phyloP scores from a whole-genome alignment of 192 early-diverging fungal species.

The Mortierella alpina region DNA sequence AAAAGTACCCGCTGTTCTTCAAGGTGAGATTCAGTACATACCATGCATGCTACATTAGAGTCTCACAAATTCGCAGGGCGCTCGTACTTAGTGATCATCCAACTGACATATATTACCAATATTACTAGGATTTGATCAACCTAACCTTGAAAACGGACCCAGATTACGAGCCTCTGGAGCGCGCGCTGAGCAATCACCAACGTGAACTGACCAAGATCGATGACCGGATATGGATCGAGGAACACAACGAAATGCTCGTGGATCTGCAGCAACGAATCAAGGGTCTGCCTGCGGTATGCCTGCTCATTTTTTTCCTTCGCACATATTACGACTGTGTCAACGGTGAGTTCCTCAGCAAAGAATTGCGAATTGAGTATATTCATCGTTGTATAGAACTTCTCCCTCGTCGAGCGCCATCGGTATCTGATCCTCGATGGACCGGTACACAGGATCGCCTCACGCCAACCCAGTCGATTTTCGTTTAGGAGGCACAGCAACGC shows the following conservation, averaged over 20 bases:
- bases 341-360: background rate
- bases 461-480: constrained; percentile 23
- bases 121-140: constrained; percentile 27
- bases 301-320: background rate
- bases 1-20: constrained; percentile 63
- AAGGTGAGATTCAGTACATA: constrained; percentile 28
- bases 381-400: constrained; percentile 34
- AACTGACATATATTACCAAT: background rate
- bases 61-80: no score
- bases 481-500: constrained; percentile 1
- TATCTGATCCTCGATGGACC: constrained; percentile 49
- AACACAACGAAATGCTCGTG: constrained; percentile 47
- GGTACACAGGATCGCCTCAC: constrained; percentile 30
- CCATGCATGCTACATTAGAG: no score
- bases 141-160: constrained; percentile 31
- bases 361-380: background rate
- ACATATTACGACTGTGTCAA: background rate
- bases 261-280: constrained; percentile 52
- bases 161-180: constrained; percentile 28
- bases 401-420: constrained; percentile 43
- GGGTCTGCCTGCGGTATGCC: constrained; percentile 35
- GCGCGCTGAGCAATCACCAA: constrained; percentile 33
- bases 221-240: constrained; percentile 51
- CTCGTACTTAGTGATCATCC: background rate
- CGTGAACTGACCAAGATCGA: constrained; percentile 44